Evolutionary conservation across 2,329 filamentous ascomycete species (phyloP).

Genomic region (Zymoseptoria ardabiliae): DNA sequence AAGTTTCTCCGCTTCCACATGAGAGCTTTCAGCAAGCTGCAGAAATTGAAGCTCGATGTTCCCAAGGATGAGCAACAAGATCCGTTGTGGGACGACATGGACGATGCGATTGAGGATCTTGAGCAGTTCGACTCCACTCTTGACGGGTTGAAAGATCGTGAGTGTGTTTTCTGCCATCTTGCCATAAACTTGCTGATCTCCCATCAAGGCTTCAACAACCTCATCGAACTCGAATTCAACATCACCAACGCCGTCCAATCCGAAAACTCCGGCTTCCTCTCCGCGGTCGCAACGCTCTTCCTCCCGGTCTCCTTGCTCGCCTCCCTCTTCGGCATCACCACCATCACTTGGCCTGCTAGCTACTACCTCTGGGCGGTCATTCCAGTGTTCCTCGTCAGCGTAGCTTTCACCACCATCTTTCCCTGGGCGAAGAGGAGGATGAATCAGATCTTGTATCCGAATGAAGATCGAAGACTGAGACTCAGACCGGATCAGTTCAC

Average conservation of each 20-base stretch:
- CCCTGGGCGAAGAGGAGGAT: constrained; percentile 22
- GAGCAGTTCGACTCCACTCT: constrained; percentile 30
- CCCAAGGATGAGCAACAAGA: constrained; percentile 25
- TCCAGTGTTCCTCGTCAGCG: constrained; percentile 25
- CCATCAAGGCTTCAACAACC: constrained; percentile 29
- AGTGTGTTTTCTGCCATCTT: not conserved
- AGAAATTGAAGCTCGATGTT: constrained; percentile 27
- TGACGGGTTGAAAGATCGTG: constrained; percentile 30
- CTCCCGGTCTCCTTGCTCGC: constrained; percentile 31
- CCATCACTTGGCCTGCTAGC: constrained; percentile 25
- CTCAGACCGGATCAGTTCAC: constrained; percentile 27
- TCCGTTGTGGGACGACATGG: constrained; percentile 31
- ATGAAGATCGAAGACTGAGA: constrained; percentile 18
- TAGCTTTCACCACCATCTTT: constrained; percentile 24
- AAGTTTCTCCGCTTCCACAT: constrained; percentile 31
- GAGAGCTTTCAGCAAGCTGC: constrained; percentile 29
- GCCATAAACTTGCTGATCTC: not conserved
- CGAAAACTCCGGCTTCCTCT: constrained; percentile 29
- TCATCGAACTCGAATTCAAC: constrained; percentile 35
- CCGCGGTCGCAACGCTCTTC: constrained; percentile 30
- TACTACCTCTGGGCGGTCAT: constrained; percentile 30
- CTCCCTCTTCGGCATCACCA: constrained; percentile 31
- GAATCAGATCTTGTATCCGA: constrained; percentile 23
- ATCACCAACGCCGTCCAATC: constrained; percentile 31
- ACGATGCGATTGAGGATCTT: constrained; percentile 31